Evolutionary conservation across 495 filamentous ascomycete genomes (phyloP).

Genomic region (Podospora australis): DNA sequence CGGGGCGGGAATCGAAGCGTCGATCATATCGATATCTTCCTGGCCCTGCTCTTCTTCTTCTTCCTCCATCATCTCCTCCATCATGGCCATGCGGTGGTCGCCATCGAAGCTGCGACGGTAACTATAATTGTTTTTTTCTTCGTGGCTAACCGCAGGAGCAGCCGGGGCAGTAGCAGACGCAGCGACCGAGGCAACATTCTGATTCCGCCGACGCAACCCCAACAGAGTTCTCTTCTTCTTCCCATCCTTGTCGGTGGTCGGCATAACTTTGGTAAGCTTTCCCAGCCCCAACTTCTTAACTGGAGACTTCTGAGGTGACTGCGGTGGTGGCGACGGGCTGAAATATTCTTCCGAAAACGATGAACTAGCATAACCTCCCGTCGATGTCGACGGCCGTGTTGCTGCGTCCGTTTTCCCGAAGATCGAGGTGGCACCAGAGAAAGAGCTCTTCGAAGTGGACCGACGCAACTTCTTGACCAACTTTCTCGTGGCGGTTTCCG

Average conservation of each 20-base stretch:
- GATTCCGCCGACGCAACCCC: too few relatives aligned
- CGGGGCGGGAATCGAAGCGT: background rate
- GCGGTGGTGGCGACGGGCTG: background rate
- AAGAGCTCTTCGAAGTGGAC: slow-evolving; percentile 2
- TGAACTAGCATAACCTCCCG: too few relatives aligned
- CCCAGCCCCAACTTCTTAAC: background rate
- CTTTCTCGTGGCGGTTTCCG: slow-evolving; percentile 24
- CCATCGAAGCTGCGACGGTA: too few relatives aligned
- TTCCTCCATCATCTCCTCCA: too few relatives aligned
- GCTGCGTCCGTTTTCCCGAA: background rate
- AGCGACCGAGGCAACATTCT: too few relatives aligned
- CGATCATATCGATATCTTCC: background rate
- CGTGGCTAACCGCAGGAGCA: too few relatives aligned
- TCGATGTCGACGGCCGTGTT: background rate
- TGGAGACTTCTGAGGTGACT: background rate
- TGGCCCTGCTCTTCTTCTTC: too few relatives aligned
- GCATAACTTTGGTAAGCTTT: background rate
- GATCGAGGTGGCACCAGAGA: background rate
- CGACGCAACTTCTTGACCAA: slow-evolving; percentile 33
- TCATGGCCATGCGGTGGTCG: too few relatives aligned
- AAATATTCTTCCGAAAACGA: too few relatives aligned
- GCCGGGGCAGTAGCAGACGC: too few relatives aligned
- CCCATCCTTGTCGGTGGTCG: background rate
- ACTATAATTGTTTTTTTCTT: too few relatives aligned
- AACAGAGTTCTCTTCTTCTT: background rate